A percentile compares a stretch with the other conserved stretches of the same genome.
These are phyloP conservation scores for Paecilomyces niveus DNA, from an alignment of 2,329 filamentous ascomycete genomes.

Conservation along the genomic window DNA sequence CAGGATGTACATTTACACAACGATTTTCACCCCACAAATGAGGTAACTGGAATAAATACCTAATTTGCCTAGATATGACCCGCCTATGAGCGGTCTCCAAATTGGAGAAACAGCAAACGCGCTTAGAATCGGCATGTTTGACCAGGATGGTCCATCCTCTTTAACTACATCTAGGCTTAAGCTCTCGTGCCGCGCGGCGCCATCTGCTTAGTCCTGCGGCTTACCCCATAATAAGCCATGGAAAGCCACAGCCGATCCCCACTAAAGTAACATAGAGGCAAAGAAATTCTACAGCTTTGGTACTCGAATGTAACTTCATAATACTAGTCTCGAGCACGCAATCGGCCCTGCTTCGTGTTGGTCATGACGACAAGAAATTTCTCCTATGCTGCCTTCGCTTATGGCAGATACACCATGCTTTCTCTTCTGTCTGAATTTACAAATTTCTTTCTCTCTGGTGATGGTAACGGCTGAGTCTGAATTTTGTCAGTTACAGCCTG, in stretches of 20 bases:
- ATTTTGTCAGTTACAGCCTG: neutral
- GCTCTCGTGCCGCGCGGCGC: neutral
- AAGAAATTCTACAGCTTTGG: neutral
- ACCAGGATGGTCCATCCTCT: too few relatives aligned
- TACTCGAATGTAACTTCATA: constrained; percentile 6
- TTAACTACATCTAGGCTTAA: neutral
- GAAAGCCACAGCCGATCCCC: neutral
- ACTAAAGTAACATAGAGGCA: neutral
- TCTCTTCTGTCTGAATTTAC: neutral
- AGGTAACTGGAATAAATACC: too few relatives aligned
- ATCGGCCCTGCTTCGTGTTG: neutral
- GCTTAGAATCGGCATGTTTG: too few relatives aligned
- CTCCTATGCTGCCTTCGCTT: neutral
- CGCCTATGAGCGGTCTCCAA: too few relatives aligned
- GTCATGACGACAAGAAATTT: neutral
- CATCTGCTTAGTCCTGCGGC: neutral
- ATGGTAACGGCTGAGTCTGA: neutral
- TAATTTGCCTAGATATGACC: too few relatives aligned
- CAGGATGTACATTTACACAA: too few relatives aligned
- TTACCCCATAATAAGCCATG: neutral
- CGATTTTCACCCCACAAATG: too few relatives aligned
- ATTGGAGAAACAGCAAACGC: too few relatives aligned
- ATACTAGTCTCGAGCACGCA: constrained; percentile 2
- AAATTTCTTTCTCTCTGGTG: neutral
- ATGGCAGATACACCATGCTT: neutral